These are phyloP conservation scores for Boletus hoseneyae DNA, from an alignment of 1,284 basidiomycete genomes.

Conservation along the genomic window DNA sequence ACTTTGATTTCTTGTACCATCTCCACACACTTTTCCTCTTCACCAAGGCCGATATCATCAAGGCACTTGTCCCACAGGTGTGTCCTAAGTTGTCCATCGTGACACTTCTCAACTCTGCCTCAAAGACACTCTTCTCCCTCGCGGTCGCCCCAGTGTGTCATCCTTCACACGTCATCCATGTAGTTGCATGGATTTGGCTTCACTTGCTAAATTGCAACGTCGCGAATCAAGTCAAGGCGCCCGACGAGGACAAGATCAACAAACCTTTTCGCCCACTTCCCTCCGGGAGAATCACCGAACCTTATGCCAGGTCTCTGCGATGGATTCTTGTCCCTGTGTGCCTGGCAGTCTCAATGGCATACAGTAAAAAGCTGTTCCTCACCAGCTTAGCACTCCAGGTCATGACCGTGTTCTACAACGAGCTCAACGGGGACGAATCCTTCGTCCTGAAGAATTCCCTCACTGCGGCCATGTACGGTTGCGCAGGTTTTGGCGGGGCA, in stretches of 20 bases:
- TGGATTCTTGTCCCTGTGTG: constrained; percentile 38
- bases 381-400: constrained; percentile 21
- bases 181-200: constrained; percentile 40
- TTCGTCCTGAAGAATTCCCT: constrained; percentile 20
- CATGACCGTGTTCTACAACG: constrained; percentile 25
- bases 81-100: neutral
- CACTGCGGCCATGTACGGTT: constrained; percentile 21
- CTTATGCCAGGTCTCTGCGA: constrained; percentile 31
- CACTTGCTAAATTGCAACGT: constrained; percentile 39
- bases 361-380: constrained; percentile 18
- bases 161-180: constrained; percentile 16
- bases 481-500: constrained; percentile 18
- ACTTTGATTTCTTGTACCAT: constrained; percentile 7
- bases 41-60: constrained; percentile 39
- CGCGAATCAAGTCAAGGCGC: constrained; percentile 38
- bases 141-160: constrained; percentile 12
- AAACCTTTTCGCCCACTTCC: constrained; percentile 39
- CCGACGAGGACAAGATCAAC: constrained; percentile 38
- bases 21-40: constrained; percentile 31
- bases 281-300: constrained; percentile 32
- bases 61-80: constrained; percentile 36
- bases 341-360: constrained; percentile 20
- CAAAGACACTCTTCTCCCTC: constrained; percentile 19
- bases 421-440: constrained; percentile 14
- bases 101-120: neutral